A percentile compares a stretch with the other conserved stretches of the same genome.
phyloP scores from a whole-genome alignment of 345 rosid species.

The Salix exigua region DNA sequence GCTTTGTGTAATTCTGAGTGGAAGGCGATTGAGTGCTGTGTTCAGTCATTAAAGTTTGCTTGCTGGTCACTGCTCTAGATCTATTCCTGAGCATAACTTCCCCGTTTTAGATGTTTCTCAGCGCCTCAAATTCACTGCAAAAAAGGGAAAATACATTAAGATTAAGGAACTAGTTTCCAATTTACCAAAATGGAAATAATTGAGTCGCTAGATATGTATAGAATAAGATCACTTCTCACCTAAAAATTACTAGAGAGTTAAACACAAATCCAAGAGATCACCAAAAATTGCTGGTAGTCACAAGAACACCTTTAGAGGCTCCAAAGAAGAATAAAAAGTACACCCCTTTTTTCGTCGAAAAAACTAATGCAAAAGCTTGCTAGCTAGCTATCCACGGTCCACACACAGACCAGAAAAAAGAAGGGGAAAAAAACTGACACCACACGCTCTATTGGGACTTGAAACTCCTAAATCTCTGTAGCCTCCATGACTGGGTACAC shows the following conservation, averaged over 20 bases:
- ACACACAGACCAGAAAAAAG: background rate
- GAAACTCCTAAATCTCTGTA: constrained; percentile 37
- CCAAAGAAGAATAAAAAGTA: background rate
- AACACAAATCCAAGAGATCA: background rate
- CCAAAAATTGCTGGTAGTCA: background rate
- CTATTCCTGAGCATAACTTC: constrained; percentile 48
- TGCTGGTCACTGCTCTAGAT: constrained; percentile 45
- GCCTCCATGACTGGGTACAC: constrained; percentile 34
- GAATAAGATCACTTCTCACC: constrained; percentile 18
- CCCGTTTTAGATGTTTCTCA: background rate
- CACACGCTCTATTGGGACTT: constrained; percentile 11
- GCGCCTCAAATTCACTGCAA: background rate
- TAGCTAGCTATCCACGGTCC: background rate
- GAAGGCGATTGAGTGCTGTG: constrained; percentile 36
- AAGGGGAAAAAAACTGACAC: background rate
- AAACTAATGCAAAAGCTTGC: background rate
- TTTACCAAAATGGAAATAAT: background rate
- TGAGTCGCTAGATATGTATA: no score
- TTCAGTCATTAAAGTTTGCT: constrained; percentile 64
- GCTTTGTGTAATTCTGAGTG: constrained; percentile 24
- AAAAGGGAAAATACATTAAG: background rate
- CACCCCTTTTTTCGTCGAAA: background rate
- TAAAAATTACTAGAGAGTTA: background rate
- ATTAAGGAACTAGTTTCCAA: background rate
- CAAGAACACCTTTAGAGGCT: background rate